Base-by-base conservation (phyloP, 345 rosid species). In the Gossypium thurberi region DNA sequence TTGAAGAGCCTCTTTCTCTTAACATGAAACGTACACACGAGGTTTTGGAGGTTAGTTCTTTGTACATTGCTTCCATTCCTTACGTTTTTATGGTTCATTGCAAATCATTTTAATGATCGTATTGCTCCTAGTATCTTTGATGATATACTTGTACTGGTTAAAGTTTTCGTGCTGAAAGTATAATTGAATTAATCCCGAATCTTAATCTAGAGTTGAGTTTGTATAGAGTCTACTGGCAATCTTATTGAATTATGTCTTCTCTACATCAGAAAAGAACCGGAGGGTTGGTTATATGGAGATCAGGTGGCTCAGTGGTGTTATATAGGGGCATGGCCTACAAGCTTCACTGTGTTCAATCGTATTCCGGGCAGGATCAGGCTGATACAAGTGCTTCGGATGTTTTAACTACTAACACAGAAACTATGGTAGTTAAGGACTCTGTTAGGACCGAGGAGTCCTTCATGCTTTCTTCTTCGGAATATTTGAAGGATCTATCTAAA, bases 231-330 rank as follows among this genome's bases (percentile, higher is more conserved):
- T 7, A 1, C 28, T 67, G 25, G 50, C 57, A 73, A 66, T 74
- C 58, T 76, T 64, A 70, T 70, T 77, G 55, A 64, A 69, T 73
- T 80, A 63, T 58, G 60, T 72, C 73, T 47, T 40, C 74, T 59
- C 61, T 77, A 23, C 66, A 52, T 76, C 92, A 94, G 98, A 83
- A 77, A 74, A 92, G 84, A 85, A 89, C 97, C 0, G 93, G 97
- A 55, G 98, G 98, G 46, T 79, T 94, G 81, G 86, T 94, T 69
- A 90, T 91, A 79, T 91, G 93, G 97, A 91, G 98, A 83, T 90
- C 98, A 44, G 98, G 98, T 58, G 86, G 96, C 80, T 90, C 94
- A 6, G 79, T 94, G n/a, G 98, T 89, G 28, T 76, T 91, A 70
- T 94, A 84, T 84, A 80, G 98, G 79, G 98, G 98, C 78, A 84